Conservation (phyloP, 176 grass and related monocot genomes). For the Melocanna baccifera region DNA sequence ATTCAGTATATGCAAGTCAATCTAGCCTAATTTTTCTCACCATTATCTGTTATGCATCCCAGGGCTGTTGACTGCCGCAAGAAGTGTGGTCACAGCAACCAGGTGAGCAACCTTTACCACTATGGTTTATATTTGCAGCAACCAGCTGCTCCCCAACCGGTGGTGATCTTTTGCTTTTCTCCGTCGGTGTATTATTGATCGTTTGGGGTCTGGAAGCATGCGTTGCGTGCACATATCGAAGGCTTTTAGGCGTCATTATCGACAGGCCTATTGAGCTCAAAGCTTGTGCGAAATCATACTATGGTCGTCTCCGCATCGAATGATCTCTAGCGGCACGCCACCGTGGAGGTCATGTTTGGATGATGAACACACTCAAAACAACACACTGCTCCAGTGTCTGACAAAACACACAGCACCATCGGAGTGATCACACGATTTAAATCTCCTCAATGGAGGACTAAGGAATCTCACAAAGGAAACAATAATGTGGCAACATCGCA, state of each 20-base stretch:
- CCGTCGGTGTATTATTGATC: not conserved
- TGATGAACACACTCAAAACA: not conserved
- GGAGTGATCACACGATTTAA: no score
- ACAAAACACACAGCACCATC: no score
- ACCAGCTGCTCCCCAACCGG: no score
- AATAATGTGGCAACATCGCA: no score
- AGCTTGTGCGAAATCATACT: constrained; percentile 61
- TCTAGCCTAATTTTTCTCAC: not conserved
- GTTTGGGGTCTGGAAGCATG: not conserved
- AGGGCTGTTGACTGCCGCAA: constrained; percentile 97
- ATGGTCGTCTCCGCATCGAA: constrained; percentile 16
- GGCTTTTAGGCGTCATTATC: constrained; percentile 53
- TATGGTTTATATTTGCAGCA: not conserved
- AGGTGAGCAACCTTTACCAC: constrained; percentile 25
- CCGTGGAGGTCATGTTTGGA: constrained; percentile 24
- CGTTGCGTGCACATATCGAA: constrained; percentile 70
- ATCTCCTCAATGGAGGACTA: no score
- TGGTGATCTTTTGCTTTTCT: not conserved
- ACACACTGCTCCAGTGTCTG: not conserved
- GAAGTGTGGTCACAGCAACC: constrained; percentile 97
- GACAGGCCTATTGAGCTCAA: constrained; percentile 66
- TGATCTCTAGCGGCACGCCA: constrained; percentile 22
- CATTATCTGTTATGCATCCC: constrained; percentile 37
- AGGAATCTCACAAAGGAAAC: no score
- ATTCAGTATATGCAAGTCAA: not conserved